A percentile compares a stretch with the other conserved stretches of the same genome.
Conservation (phyloP, 192 early-diverging fungal genomes). For the Backusella westeae region DNA sequence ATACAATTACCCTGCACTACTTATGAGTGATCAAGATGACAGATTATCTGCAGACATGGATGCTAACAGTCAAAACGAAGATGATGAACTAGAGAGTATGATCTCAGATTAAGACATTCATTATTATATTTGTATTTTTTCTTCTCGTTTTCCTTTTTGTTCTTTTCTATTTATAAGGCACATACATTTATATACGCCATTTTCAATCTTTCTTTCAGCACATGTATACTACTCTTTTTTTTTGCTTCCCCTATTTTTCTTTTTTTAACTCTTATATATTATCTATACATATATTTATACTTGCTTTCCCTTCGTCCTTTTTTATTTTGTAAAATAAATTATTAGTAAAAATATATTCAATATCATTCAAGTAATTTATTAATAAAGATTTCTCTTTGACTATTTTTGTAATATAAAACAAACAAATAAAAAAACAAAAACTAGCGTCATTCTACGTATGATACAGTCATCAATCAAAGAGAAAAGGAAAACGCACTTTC, state of each 20-base stretch:
- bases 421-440: slow-evolving; percentile 10
- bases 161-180: background rate
- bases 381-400: background rate
- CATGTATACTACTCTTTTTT: slow-evolving; percentile 3
- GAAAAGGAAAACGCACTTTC: background rate
- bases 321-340: background rate
- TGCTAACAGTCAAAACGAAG: background rate
- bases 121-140: background rate
- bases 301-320: slow-evolving; percentile 4
- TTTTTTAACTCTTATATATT: background rate
- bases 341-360: background rate
- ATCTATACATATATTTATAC: background rate
- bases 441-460: background rate
- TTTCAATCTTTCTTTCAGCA: background rate
- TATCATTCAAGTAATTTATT: background rate
- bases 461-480: background rate
- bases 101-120: slow-evolving; percentile 8
- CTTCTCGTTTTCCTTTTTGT: background rate
- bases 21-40: slow-evolving; percentile 14
- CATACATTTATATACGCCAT: slow-evolving; percentile 12
- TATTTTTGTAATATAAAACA: background rate
- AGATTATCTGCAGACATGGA: background rate
- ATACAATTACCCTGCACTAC: slow-evolving; percentile 11
- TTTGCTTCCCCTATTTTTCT: background rate
- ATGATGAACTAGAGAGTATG: slow-evolving; percentile 24